Base-by-base conservation (phyloP, 257 asterid species). In the Penstemon davidsonii region DNA sequence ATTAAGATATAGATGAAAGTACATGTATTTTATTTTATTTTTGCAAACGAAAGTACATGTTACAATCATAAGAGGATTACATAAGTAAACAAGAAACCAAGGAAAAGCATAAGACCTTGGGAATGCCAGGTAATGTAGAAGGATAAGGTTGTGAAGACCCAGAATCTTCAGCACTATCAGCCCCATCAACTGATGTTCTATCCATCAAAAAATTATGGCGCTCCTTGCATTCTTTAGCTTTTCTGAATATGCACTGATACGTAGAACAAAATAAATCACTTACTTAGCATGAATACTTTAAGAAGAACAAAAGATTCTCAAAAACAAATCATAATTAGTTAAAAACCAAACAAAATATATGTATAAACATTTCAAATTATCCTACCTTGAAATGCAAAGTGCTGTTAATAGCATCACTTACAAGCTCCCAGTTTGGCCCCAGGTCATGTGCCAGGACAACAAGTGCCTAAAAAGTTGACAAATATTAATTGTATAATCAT, bases 391-490 rank as follows among this genome's bases (percentile, higher is more conserved):
- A 94, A 56, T 80, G 95, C 88, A 89, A 73, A 40, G 96, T 77
- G 68, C 87, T 82, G 85, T 91, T 95, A 70, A 95, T 79, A 72
- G 97, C 98, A 79, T 95, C 99, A 80, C 96, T 86, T 38, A 95
- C 89, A 49, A 95, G 97, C 89, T 91, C 98, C 99, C 99, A 95
- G 74, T 95, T 95, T 60, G 95, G 95, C 68, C 99, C 99, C 70
- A 91, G 82, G 79, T 95, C 99, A 81, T 95, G 99, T 69, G 84
- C 99, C 75, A 95, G 84, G 79, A 95, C 99, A 75, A 89, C 92
- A 60, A 95, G 97, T 33, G 98, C 98, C 98, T 95, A 80, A 58
- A 70, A 84, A 46, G 47, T 62, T 40, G 8, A 62, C 12, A 61
- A 63, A 59, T 8, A 10, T 19, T 68, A 72, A 25, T 61, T 12